Percentiles rank a stretch among this genome's conserved stretches.
These are phyloP conservation scores for Combretum micranthum DNA, from an alignment of 345 rosid species.

Conservation along the genomic window DNA sequence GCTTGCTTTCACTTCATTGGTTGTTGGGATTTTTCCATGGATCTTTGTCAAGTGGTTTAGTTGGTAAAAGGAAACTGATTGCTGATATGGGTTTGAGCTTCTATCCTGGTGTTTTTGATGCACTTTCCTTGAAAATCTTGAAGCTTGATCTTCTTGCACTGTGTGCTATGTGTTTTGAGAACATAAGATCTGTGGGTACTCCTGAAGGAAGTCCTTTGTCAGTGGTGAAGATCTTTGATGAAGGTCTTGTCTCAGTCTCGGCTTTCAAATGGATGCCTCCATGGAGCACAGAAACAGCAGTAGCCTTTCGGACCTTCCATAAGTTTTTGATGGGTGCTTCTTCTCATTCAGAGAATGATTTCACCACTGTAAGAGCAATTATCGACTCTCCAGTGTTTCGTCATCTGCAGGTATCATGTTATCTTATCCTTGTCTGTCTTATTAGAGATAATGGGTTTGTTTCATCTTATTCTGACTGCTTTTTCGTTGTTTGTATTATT, in stretches of 20 bases:
- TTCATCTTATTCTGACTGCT: too few relatives aligned
- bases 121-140: conserved; percentile 78
- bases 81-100: conserved; percentile 57
- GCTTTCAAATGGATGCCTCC: conserved; percentile 94
- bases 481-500: too few relatives aligned
- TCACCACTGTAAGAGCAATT: conserved; percentile 43
- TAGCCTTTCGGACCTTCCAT: conserved; percentile 80
- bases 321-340: conserved; percentile 77
- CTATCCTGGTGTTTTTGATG: conserved; percentile 79
- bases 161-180: conserved; percentile 43
- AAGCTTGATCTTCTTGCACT: conserved; percentile 84
- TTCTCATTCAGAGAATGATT: conserved; percentile 53
- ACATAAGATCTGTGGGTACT: conserved; percentile 19
- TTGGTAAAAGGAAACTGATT: conserved; percentile 43
- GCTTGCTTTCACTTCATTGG: conserved; percentile 86
- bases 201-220: conserved; percentile 30
- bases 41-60: conserved; percentile 30
- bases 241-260: conserved; percentile 65
- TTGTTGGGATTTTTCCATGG: conserved; percentile 60
- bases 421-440: not conserved
- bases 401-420: conserved; percentile 54
- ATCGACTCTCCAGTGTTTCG: conserved; percentile 52
- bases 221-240: conserved; percentile 45
- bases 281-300: conserved; percentile 87
- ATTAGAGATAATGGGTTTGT: not conserved